A percentile compares a stretch with the other conserved stretches of the same genome.
Evolutionary conservation across 768 basidiomycete genomes (phyloP).

Genomic region (Boletus bicolor): DNA sequence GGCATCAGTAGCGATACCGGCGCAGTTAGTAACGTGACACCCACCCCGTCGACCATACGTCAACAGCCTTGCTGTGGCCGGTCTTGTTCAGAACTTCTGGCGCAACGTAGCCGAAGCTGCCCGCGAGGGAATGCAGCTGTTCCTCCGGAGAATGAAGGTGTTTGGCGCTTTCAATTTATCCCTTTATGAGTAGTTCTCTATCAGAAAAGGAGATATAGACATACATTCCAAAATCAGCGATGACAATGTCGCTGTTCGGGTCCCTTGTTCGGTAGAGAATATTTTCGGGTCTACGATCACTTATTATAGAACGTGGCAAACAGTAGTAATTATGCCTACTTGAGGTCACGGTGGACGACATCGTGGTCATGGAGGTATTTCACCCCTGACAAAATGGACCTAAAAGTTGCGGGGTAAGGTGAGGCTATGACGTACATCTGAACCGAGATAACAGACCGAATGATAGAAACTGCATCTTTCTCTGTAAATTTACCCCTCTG

Average conservation of each 20-base stretch:
- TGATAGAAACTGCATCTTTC: conserved; percentile 76
- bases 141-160: conserved; percentile 72
- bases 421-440: background rate
- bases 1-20: background rate
- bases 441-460: conserved; percentile 48
- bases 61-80: conserved; percentile 92
- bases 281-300: conserved; percentile 76
- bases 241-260: conserved; percentile 80
- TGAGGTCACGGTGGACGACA: conserved; percentile 95
- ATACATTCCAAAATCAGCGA: conserved; percentile 96
- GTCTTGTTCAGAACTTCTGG: conserved; percentile 79
- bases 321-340: conserved; percentile 44
- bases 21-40: conserved; percentile 19
- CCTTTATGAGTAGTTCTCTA: background rate
- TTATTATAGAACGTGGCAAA: background rate
- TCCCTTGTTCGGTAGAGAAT: conserved; percentile 85
- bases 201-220: conserved; percentile 23
- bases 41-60: conserved; percentile 91
- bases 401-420: conserved; percentile 24
- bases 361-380: conserved; percentile 87
- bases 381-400: conserved; percentile 82
- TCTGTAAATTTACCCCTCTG: conserved; percentile 91
- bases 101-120: conserved; percentile 87
- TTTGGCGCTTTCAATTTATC: conserved; percentile 58
- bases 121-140: conserved; percentile 68